phyloP scores from a whole-genome alignment of 768 basidiomycete species.

The Phlegmacium glaucopus region DNA sequence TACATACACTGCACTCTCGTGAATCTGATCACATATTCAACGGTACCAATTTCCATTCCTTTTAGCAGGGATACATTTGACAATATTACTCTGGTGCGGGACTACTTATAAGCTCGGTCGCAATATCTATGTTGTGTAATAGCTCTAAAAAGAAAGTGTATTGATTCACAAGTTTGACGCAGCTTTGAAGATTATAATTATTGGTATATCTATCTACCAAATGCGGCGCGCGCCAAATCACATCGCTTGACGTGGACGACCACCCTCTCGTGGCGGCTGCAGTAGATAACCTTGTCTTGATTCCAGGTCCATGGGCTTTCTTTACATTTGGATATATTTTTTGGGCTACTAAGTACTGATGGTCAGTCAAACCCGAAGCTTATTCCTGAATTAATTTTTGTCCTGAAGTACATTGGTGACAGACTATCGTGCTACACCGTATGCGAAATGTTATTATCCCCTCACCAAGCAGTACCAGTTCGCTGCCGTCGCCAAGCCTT shows the following conservation, averaged over 20 bases:
- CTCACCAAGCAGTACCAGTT: conserved; percentile 38
- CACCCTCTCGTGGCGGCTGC: neutral
- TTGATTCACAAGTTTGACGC: too few species aligned
- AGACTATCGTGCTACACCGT: conserved; percentile 71
- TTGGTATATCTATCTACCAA: too few species aligned
- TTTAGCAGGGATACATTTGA: too few species aligned
- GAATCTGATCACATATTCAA: too few species aligned
- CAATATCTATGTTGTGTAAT: too few species aligned
- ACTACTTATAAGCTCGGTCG: too few species aligned
- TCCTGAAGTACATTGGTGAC: neutral
- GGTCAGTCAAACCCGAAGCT: conserved; percentile 34
- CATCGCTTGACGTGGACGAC: neutral
- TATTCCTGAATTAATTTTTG: neutral
- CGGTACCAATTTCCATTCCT: too few species aligned
- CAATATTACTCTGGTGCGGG: too few species aligned
- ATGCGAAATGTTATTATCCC: conserved; percentile 80
- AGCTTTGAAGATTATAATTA: too few species aligned
- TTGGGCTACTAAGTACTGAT: conserved; percentile 64
- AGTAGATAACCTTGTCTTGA: conserved; percentile 10
- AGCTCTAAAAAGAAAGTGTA: too few species aligned
- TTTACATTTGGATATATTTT: conserved; percentile 70
- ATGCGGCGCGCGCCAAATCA: too few species aligned
- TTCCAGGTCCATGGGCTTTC: conserved; percentile 70
- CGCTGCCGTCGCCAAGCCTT: conserved; percentile 24
- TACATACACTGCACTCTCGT: too few species aligned